phyloP scores from a whole-genome alignment of 768 basidiomycete species.

The Lentinula aciculospora region DNA sequence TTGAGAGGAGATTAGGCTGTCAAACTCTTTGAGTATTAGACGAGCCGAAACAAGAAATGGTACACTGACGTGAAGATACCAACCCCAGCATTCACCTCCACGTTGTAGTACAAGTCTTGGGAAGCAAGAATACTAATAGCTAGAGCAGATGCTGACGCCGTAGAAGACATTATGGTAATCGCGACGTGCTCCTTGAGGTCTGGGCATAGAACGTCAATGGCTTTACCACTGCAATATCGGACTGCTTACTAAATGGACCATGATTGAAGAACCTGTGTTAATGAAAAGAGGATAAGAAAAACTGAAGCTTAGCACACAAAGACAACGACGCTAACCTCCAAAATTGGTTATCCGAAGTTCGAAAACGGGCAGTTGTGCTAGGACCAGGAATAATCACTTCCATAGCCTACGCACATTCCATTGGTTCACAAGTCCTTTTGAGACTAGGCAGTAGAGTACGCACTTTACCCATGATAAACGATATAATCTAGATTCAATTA shows the following conservation, averaged over 20 bases:
- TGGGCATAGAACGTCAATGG: background rate
- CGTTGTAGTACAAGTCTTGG: conserved; percentile 46
- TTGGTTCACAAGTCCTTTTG: background rate
- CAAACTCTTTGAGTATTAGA: conserved; percentile 10
- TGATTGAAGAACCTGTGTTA: conserved; percentile 44
- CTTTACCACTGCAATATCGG: background rate
- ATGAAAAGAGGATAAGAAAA: background rate
- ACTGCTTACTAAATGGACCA: conserved; percentile 43
- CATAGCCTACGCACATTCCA: conserved; percentile 20
- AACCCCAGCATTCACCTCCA: conserved; percentile 30
- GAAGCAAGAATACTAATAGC: conserved; percentile 52
- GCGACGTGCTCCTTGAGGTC: conserved; percentile 45
- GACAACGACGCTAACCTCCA: conserved; percentile 22
- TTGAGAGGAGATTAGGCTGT: conserved; percentile 28
- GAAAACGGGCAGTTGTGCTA: conserved; percentile 13
- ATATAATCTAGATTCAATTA: conserved; percentile 23
- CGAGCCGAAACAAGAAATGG: background rate
- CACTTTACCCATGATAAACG: conserved; percentile 37
- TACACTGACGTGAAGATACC: conserved; percentile 30
- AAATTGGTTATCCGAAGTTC: conserved; percentile 23
- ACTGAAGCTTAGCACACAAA: no score
- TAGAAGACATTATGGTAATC: conserved; percentile 50
- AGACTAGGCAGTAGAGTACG: background rate
- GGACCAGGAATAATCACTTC: conserved; percentile 22
- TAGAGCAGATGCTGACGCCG: conserved; percentile 42